Evolutionary conservation across 2,329 filamentous ascomycete species (phyloP).

Genomic region (Neonectria ditissima): DNA sequence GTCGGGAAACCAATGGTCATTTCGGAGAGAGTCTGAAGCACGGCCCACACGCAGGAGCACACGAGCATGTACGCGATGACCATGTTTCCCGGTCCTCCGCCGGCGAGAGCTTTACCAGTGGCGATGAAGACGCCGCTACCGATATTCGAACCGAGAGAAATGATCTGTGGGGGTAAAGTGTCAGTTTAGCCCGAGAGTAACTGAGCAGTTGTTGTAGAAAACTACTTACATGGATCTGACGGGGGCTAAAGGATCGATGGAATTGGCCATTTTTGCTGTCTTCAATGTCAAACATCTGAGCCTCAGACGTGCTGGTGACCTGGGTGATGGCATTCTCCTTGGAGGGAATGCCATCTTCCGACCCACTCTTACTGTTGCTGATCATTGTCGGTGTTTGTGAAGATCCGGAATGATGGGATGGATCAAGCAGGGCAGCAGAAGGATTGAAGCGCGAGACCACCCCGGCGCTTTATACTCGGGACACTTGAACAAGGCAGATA

Average conservation of each 20-base stretch:
- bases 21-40: conserved; percentile 14
- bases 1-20: conserved; percentile 21
- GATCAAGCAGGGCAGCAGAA: no score
- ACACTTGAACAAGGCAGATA: not conserved
- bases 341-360: not conserved
- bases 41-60: conserved; percentile 20
- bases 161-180: conserved; percentile 1
- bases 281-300: conserved; percentile 17
- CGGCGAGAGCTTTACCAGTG: conserved; percentile 22
- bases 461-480: not conserved
- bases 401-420: no score
- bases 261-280: conserved; percentile 33
- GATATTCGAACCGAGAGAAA: conserved; percentile 20
- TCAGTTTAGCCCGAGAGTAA: not conserved
- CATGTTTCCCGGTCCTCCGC: conserved; percentile 19
- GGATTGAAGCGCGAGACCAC: not conserved
- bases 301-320: conserved; percentile 14
- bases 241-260: conserved; percentile 36
- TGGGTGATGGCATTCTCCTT: conserved; percentile 24
- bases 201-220: no score
- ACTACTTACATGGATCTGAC: conserved; percentile 37
- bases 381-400: not conserved
- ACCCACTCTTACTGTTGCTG: not conserved
- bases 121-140: conserved; percentile 25
- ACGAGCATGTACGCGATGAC: conserved; percentile 19